phyloP scores from a whole-genome alignment of 2,329 filamentous ascomycete genomes.

The Fusarium denticulatum region DNA sequence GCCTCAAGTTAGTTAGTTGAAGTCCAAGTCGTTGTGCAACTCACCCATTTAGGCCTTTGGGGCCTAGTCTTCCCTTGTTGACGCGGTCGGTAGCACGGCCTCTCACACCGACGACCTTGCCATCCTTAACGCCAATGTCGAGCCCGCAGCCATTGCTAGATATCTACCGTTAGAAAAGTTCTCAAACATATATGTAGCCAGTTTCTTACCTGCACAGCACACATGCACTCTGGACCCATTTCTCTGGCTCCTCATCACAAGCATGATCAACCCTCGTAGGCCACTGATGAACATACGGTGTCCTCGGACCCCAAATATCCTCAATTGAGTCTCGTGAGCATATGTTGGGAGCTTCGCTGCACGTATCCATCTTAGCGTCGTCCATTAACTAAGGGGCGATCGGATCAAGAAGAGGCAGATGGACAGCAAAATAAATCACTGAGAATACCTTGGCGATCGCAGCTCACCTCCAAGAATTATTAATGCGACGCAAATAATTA shows the following conservation, averaged over 20 bases:
- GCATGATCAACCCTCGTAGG: background rate
- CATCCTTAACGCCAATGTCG: background rate
- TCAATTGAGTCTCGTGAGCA: background rate
- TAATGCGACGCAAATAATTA: background rate
- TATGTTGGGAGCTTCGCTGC: background rate
- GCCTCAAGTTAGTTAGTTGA: no score
- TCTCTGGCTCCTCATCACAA: background rate
- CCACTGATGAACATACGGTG: background rate
- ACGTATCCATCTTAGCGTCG: background rate
- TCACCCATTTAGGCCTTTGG: background rate
- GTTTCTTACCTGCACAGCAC: background rate
- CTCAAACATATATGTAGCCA: background rate
- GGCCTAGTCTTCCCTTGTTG: background rate
- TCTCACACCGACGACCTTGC: background rate
- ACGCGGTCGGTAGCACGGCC: background rate
- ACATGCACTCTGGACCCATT: background rate
- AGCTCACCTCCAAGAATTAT: no score
- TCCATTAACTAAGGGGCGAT: background rate
- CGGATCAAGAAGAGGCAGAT: no score
- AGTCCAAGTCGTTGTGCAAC: no score
- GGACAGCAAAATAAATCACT: background rate
- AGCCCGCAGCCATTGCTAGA: background rate
- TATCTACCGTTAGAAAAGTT: background rate
- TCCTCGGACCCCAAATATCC: background rate
- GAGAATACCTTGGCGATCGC: background rate